Evolutionary conservation across 148 eudicot species (phyloP).

Genomic region (Chenopodium berlandieri): DNA sequence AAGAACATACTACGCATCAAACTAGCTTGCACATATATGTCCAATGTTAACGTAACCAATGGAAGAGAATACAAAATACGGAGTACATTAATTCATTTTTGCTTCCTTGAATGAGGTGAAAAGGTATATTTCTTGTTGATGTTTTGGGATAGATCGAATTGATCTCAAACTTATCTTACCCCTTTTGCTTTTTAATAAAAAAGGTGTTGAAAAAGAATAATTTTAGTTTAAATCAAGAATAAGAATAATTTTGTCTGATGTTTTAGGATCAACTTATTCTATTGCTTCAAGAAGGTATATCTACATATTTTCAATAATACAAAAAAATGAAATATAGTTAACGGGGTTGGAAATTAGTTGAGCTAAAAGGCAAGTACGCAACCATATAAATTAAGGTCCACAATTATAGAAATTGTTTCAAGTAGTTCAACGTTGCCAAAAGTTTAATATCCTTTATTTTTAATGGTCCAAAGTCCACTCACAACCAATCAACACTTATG

Average conservation of each 20-base stretch:
- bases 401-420: not conserved
- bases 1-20: too few relatives aligned
- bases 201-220: not conserved
- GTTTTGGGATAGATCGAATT: too few relatives aligned
- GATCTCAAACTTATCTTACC: too few relatives aligned
- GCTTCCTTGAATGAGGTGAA: too few relatives aligned
- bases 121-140: too few relatives aligned
- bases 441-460: not conserved
- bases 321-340: not conserved
- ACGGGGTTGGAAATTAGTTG: slow-evolving; percentile 11
- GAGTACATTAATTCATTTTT: too few relatives aligned
- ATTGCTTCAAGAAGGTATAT: not conserved
- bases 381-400: not conserved
- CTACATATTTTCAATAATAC: not conserved
- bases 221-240: not conserved
- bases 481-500: too few relatives aligned
- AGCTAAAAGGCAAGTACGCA: not conserved
- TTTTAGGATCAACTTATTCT: not conserved
- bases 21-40: too few relatives aligned
- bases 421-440: not conserved
- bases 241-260: not conserved
- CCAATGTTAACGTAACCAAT: too few relatives aligned
- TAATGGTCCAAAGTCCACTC: too few relatives aligned
- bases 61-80: too few relatives aligned
- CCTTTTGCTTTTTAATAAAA: too few relatives aligned